These are phyloP conservation scores for Plasmopara viticola DNA, from an alignment of 352 stramenopile genomes.

Conservation along the genomic window DNA sequence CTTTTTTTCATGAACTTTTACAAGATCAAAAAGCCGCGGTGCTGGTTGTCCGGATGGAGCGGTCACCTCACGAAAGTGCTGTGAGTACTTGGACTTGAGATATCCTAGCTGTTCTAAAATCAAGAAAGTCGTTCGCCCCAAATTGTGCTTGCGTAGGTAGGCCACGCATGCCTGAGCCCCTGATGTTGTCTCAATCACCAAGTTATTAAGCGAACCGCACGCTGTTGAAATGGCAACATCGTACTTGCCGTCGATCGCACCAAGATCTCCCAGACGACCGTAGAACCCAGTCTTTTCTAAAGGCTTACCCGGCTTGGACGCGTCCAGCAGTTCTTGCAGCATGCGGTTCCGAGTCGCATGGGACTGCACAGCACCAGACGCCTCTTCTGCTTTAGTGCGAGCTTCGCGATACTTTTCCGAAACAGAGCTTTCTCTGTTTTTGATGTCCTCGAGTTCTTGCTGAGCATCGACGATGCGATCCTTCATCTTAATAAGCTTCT, in stretches of 20 bases:
- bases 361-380: conserved; percentile 52
- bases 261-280: conserved; percentile 96
- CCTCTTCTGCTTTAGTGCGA: conserved; percentile 76
- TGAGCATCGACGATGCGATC: conserved; percentile 70
- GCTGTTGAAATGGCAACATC: conserved; percentile 98
- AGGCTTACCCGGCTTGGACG: conserved; percentile 83
- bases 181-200: conserved; percentile 96
- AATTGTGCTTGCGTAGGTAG: conserved; percentile 92
- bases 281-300: conserved; percentile 90
- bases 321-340: conserved; percentile 89
- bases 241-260: conserved; percentile 93
- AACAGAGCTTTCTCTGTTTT: conserved; percentile 41
- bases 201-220: conserved; percentile 92
- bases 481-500: conserved; percentile 66
- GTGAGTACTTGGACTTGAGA: conserved; percentile 56
- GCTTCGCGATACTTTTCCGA: conserved; percentile 55
- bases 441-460: conserved; percentile 63
- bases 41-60: conserved; percentile 38
- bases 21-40: conserved; percentile 84
- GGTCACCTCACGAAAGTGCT: conserved; percentile 52
- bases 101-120: conserved; percentile 97
- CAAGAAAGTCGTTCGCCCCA: conserved; percentile 96
- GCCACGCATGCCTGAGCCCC: conserved; percentile 94
- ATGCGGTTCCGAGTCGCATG: conserved; percentile 70
- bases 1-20: conserved; percentile 82